phyloP scores from a whole-genome alignment of 345 rosid genomes.

The Sonneratia caseolaris region DNA sequence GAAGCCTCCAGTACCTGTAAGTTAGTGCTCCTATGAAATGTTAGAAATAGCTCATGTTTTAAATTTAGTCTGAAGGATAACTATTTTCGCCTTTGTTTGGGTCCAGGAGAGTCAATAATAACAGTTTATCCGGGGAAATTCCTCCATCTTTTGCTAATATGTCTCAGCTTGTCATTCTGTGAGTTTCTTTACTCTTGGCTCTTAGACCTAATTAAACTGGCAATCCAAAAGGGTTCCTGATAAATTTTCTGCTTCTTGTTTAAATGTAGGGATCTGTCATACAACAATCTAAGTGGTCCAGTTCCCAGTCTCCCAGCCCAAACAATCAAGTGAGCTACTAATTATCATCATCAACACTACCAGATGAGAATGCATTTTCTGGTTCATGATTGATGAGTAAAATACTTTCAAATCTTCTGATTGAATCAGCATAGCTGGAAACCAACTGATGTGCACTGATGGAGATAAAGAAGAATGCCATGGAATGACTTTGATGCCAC shows the following conservation, averaged over 20 bases:
- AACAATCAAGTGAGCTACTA: constrained; percentile 56
- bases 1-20: constrained; percentile 67
- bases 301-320: constrained; percentile 38
- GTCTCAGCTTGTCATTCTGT: constrained; percentile 71
- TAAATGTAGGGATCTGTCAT: constrained; percentile 45
- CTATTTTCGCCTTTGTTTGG: constrained; percentile 10
- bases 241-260: background rate
- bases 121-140: constrained; percentile 57
- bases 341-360: constrained; percentile 2
- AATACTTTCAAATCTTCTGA: background rate
- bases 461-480: constrained; percentile 49
- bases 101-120: constrained; percentile 77
- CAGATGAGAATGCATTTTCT: background rate
- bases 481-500: constrained; percentile 43
- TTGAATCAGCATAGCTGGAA: constrained; percentile 53
- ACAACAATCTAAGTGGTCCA: constrained; percentile 53
- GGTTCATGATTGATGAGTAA: background rate
- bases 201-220: background rate
- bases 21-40: constrained; percentile 10
- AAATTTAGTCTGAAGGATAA: background rate
- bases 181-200: constrained; percentile 18
- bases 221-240: background rate
- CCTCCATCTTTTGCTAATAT: constrained; percentile 66
- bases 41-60: background rate
- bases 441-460: constrained; percentile 59